Percentiles rank a stretch among this genome's conserved stretches.
Conservation (phyloP, 108 stramenopile genomes). For the Nitzschia sp. region DNA sequence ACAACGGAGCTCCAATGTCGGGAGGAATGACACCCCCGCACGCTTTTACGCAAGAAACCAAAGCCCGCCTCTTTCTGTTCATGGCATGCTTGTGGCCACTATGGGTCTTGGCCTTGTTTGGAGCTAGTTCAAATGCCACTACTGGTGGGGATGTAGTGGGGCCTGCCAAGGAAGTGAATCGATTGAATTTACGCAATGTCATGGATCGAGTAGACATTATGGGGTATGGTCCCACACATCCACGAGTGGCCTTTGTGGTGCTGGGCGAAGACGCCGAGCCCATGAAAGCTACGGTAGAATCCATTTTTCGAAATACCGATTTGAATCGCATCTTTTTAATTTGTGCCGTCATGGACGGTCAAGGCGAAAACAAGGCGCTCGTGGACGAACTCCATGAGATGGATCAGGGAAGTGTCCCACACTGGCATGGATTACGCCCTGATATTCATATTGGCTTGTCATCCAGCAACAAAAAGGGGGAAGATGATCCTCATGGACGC, state of each 20-base stretch:
- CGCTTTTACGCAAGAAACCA: constrained; percentile 10
- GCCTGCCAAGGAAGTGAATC: not conserved
- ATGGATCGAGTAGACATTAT: constrained; percentile 72
- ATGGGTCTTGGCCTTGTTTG: constrained; percentile 44
- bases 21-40: too few species aligned
- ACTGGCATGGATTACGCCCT: constrained; percentile 53
- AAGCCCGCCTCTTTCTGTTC: constrained; percentile 30
- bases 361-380: constrained; percentile 7
- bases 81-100: constrained; percentile 62
- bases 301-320: constrained; percentile 53
- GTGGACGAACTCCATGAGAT: constrained; percentile 34
- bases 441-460: constrained; percentile 34
- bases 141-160: not conserved
- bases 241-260: constrained; percentile 69
- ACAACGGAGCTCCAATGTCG: too few species aligned
- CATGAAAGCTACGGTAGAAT: constrained; percentile 40
- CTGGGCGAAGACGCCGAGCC: constrained; percentile 37
- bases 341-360: constrained; percentile 61
- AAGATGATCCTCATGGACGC: constrained; percentile 47
- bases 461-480: constrained; percentile 21
- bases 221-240: constrained; percentile 81
- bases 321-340: constrained; percentile 76
- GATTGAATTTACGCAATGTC: constrained; percentile 38
- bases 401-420: constrained; percentile 53
- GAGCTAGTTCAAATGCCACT: constrained; percentile 18